A percentile compares a stretch with the other conserved stretches of the same genome.
Conservation (phyloP, 805 yeast species). For the Debaryomyces tyrocola region DNA sequence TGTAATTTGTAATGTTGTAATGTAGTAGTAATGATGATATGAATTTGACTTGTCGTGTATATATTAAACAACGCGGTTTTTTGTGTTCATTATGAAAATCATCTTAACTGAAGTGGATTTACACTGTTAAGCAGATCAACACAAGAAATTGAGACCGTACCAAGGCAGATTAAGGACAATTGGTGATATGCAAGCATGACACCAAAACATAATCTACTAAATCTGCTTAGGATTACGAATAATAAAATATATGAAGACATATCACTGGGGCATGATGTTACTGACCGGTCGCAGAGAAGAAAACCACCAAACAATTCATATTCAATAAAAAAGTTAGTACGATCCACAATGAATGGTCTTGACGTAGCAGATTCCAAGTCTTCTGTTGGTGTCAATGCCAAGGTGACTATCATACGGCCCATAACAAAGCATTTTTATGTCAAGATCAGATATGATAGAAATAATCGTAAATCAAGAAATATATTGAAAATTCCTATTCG, state of each 20-base stretch:
- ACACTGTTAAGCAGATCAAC: not conserved
- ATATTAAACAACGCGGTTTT: not conserved
- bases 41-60: not conserved
- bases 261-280: conserved; percentile 14
- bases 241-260: conserved; percentile 26
- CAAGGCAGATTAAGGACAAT: conserved; percentile 2
- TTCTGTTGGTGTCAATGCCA: not conserved
- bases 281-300: conserved; percentile 23
- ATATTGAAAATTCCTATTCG: not conserved
- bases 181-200: conserved; percentile 17
- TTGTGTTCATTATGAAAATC: not conserved
- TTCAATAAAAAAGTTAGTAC: conserved; percentile 18
- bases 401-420: not conserved
- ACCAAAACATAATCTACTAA: conserved; percentile 18
- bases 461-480: not conserved
- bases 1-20: no score
- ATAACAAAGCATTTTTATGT: conserved; percentile 1
- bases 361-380: not conserved
- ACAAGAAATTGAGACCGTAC: not conserved
- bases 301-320: conserved; percentile 12
- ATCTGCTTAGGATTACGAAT: conserved; percentile 30
- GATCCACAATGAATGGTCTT: conserved; percentile 12
- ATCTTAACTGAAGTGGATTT: not conserved
- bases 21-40: no score
- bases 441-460: conserved; percentile 4